Base-by-base conservation (phyloP, 768 basidiomycete species). In the Astraeus odoratus region DNA sequence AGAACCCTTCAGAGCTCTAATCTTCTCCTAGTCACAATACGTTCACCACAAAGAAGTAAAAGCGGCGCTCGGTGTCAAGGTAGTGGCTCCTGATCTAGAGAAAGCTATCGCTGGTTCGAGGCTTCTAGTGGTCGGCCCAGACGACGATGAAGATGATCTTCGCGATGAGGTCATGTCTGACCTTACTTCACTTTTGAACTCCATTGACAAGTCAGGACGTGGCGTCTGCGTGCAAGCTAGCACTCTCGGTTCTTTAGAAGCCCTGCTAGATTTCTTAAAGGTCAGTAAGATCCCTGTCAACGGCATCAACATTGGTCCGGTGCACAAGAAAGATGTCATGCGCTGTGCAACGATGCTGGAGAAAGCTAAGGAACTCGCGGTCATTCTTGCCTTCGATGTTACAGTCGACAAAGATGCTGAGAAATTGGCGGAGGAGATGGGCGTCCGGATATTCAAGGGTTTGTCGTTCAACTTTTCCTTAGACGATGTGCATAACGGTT, bases 201-300 rank as follows among this genome's bases (percentile, higher is more conserved):
- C 81, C 54, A 86, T 97, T 58, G 92, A 95, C 70, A 94, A 92
- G 66, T 86, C 86, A 4, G 95, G 93, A n/a, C 81, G 83, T 24
- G 96, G 96, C 51, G 95, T 99, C 48, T 96, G 89, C 56, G 96
- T 99, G 9, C 96, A 98, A 62, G 91, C 96, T 4, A 93, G 89
- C 42, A 99, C 96, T 4, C 78, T 99, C 31, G 96, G 96, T 47
- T 96, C 96, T 10, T 76, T 99, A 30, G 96, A 99, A 65, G 96
- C 96, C 1, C 71, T 99, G 44, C 74, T 99, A 39, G 95, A 97
- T 54, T 98, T 98, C 82, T 72, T 99, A 60, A 87, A 88, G 67
- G 69, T 71, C 43, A 92, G 87, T 77, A 95, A 98, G 70, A 98
- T 98, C 51, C 95, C 96, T 1, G 95, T 99, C 2, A 90, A 89